Evolutionary conservation across 305 asterid species (phyloP), one percentile per base, ranked within the genome.

Genomic region (Fraxinus angustifolia): DNA sequence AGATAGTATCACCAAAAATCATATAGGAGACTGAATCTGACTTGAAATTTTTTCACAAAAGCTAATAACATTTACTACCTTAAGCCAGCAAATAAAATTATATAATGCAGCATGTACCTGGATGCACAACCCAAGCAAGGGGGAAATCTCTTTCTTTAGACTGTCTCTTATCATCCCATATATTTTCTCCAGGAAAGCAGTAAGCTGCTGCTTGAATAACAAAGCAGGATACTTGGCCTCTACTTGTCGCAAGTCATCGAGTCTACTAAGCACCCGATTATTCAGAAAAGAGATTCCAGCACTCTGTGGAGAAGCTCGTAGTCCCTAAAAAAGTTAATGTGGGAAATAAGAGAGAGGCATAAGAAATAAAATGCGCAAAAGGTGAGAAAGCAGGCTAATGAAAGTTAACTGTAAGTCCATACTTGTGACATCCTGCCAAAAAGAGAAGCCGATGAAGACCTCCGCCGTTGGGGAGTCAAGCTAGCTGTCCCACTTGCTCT

Each of bases 361-460:
- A 83, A 36, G 70, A 65, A 73, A 74, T 78, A 67, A n/a, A n/a
- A n/a, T n/a, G n/a, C n/a, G n/a, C n/a, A n/a, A n/a, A n/a, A n/a
- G n/a, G n/a, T n/a, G n/a, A n/a, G n/a, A 84, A 73, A 56, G 26
- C 76, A 42, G 53, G 45, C 56, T 12, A 45, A 14, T 45, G 56
- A 45, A 45, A 45, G 56, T 45, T 12, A 45, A 45, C 28, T 26
- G 17, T 14, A 14, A 70, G 75, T 60, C 33, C 89, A 84, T 88
- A 96, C 99, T 84, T 94, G 99, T 73, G 98, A 94, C 99, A 93
- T 94, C 89, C 99, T 94, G 82, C 98, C 98, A 48, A 96, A 94
- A 78, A 96, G 97, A 85, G 99, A 91, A 86, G 97, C 93, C 80
- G 99, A 92, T 56, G 98, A 93, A 72, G 99, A 86, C 88, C 98